Base-by-base conservation (phyloP, 2,329 filamentous ascomycete species). In the Davidsoniella eucalypti region DNA sequence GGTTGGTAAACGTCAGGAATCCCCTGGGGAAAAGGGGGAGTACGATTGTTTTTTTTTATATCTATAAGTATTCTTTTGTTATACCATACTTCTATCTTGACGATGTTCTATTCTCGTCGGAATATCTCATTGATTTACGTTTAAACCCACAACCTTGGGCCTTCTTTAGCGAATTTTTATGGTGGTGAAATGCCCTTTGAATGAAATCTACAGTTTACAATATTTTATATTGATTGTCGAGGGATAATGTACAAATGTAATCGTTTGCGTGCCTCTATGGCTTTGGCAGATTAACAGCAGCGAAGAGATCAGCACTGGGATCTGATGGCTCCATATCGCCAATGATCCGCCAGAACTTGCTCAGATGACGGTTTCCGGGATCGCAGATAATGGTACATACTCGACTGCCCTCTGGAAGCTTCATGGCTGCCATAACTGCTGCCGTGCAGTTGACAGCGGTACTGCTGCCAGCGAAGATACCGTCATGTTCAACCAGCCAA, bases 401-500 rank as follows among this genome's bases (percentile, higher is more conserved):
- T 29, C 70, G 72, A 53, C 81, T 82, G 12, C 71, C 73, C 49
- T 66, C 61, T 4, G 76, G 75, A 54, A 88, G 65, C 40, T 69
- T 67, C 61, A 80, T 72, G 23, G 84, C 84, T 3, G 81, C 71
- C 47, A 73, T 73, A 8, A 84, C 80, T 18, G 85, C 83, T 4
- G 84, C 86, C 40, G 85, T 83, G 72, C 88, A 94, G 63, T 98
- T 98, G 48, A 98, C 90, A n/a, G 88, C 84, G 64, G 84, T 94
- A 63, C 87, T 94, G 63, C 88, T 94, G 7, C 92, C 93, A 39
- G 88, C 73, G 60, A 98, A 98, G 49, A 98, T 80, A 6, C 92
- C 92, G 63, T 98, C 92, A 55, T 88, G 83, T 66, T 96, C 88
- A 7, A 95, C 90, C 39, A 98, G 68, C 87, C 87, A 96, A 55